A percentile compares a stretch with the other conserved stretches of the same genome.
phyloP scores from a whole-genome alignment of 1,139 yeast species.

The Debaryomyces coudertii region DNA sequence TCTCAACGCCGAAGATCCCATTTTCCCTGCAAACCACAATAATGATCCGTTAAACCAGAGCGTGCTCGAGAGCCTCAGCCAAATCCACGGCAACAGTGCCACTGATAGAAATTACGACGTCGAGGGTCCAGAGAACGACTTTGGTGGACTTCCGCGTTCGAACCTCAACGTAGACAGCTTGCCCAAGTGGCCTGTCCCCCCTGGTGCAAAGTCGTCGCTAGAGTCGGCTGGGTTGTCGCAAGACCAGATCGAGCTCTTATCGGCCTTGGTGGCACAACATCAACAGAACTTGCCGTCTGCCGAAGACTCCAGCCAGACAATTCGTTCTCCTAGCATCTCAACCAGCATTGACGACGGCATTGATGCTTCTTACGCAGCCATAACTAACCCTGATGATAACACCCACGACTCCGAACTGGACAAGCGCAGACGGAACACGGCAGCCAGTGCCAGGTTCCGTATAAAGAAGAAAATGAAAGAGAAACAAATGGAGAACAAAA shows the following conservation, averaged over 20 bases:
- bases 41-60: too few relatives aligned
- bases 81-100: background rate
- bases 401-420: slow-evolving; percentile 48
- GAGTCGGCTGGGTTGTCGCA: slow-evolving; percentile 66
- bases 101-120: background rate
- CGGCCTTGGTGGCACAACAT: slow-evolving; percentile 74
- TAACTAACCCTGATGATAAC: slow-evolving; percentile 6
- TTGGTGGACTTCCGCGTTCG: background rate
- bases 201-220: slow-evolving; percentile 66
- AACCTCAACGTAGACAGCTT: slow-evolving; percentile 30
- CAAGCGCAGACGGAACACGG: slow-evolving; percentile 75
- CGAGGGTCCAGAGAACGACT: background rate
- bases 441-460: slow-evolving; percentile 80
- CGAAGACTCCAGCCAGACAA: slow-evolving; percentile 6
- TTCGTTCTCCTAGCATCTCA: background rate
- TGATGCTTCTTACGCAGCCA: background rate
- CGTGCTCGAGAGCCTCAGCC: background rate
- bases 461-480: slow-evolving; percentile 82
- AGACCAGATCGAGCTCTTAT: slow-evolving; percentile 70
- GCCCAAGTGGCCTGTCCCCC: slow-evolving; percentile 70
- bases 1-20: background rate
- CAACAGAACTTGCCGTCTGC: slow-evolving; percentile 30
- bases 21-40: too few relatives aligned
- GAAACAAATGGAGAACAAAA: slow-evolving; percentile 76
- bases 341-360: background rate